Evolutionary conservation across 108 stramenopile species (phyloP), one percentile per base, ranked within the genome.

Genomic region (Pseudonitzschia pungens): DNA sequence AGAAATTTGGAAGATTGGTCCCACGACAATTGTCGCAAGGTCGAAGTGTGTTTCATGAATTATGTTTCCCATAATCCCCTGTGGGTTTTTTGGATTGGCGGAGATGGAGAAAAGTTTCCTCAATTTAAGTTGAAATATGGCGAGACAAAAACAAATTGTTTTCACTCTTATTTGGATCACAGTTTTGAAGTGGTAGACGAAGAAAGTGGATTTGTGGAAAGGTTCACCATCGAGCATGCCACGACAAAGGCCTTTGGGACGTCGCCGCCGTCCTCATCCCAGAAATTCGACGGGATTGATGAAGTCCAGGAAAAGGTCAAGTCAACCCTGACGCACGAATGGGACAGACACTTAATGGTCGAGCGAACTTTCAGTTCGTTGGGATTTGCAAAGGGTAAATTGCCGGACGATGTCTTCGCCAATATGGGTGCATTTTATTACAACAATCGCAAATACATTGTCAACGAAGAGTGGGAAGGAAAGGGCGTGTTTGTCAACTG

Each of bases 401-500:
- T 91, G 24, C 87, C 87, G 2, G 64, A 83, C 54, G 90, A 91
- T 75, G 77, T 91, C 24, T 91, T 85, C 75, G 90, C 84, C 11
- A 84, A 80, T 52, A 87, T 96, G 82, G 81, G 88, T 59, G 77
- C 91, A 6, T 96, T 87, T 71, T 94, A 90, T 58, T 88, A 92
- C 77, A 92, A 92, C 65, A 96, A 96, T 75, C 76, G 78, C 10
- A 24, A 88, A 21, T 67, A 86, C 70, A 73, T 73, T n/a, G 71
- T 81, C 5, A 57, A 68, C 36, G 95, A 96, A 76, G 92, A 93
- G 73, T 93, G 92, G 95, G 82, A 77, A 21, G 71, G 68, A 41
- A 86, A 86, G 64, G 91, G 92, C 16, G 76, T 92, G 4, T 92
- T 87, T 79, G 92, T 96, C n/a, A 96, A 96, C 69, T 91, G 84